A percentile compares a stretch with the other conserved stretches of the same genome.
Conservation (phyloP, 352 stramenopile genomes). For the Pythium oligandrum region DNA sequence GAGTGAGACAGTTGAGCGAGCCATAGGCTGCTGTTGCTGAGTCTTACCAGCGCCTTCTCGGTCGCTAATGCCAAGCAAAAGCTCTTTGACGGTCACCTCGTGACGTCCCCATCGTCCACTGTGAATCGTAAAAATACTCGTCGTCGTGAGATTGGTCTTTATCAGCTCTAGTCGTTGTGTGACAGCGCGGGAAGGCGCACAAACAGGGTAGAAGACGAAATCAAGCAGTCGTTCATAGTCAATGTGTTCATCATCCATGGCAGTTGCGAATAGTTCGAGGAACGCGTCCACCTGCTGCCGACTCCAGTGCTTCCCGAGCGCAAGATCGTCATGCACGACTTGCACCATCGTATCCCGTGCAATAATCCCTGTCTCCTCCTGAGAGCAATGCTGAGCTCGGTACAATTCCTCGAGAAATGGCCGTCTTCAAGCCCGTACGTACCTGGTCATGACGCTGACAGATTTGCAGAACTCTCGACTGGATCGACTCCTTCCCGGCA, state of each 20-base stretch:
- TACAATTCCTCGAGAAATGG: neutral
- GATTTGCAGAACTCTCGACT: neutral
- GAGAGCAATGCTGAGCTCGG: neutral
- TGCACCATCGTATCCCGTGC: conserved; percentile 10
- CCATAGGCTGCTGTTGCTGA: neutral
- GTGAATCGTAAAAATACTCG: conserved; percentile 3
- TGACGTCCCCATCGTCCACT: neutral
- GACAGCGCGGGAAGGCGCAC: neutral
- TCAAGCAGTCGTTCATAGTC: conserved; percentile 45
- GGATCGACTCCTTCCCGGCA: neutral
- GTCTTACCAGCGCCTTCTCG: neutral
- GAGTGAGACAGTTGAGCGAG: neutral
- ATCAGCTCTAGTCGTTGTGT: neutral
- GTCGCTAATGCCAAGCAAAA: neutral
- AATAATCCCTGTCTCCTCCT: conserved; percentile 1
- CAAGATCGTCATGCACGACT: conserved; percentile 3
- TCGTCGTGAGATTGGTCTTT: conserved; percentile 6
- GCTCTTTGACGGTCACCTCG: conserved; percentile 10
- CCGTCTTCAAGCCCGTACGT: neutral
- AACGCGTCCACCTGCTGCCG: conserved; percentile 9
- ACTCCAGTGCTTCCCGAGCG: conserved; percentile 4
- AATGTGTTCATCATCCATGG: neutral
- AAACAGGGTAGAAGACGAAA: conserved; percentile 52
- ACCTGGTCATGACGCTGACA: neutral
- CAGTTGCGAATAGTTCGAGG: conserved; percentile 1